A percentile compares a stretch with the other conserved stretches of the same genome.
Conservation (phyloP, 1,284 basidiomycete species). For the Takashimella koratensis region DNA sequence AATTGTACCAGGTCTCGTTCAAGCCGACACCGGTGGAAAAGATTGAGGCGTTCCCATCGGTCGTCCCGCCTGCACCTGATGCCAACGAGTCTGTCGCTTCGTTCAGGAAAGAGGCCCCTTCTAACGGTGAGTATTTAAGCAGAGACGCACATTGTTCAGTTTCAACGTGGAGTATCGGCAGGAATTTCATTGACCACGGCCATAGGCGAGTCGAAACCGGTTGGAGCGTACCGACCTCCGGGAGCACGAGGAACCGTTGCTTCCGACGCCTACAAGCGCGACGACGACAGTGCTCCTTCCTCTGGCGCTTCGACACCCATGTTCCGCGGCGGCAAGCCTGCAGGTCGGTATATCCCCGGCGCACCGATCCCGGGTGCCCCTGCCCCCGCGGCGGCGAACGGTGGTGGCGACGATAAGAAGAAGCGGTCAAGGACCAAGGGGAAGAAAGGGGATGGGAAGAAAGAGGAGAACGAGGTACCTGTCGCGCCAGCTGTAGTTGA, state of each 20-base stretch:
- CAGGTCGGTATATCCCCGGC: conserved; percentile 62
- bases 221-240: conserved; percentile 84
- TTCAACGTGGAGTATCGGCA: too few species aligned
- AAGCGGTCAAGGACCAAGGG: conserved; percentile 57
- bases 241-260: conserved; percentile 83
- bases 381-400: conserved; percentile 21
- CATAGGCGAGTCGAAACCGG: conserved; percentile 55
- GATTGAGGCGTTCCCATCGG: conserved; percentile 66
- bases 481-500: conserved; percentile 28
- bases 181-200: too few species aligned
- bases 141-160: too few species aligned
- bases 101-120: not conserved
- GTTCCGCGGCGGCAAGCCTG: conserved; percentile 57
- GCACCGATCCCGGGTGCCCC: conserved; percentile 51
- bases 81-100: conserved; percentile 60
- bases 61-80: conserved; percentile 70
- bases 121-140: not conserved
- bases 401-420: conserved; percentile 44
- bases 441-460: conserved; percentile 51
- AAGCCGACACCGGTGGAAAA: conserved; percentile 66
- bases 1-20: conserved; percentile 83
- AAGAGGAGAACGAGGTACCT: conserved; percentile 16
- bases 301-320: conserved; percentile 52
- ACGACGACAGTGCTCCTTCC: conserved; percentile 62
- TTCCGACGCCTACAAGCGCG: conserved; percentile 78